phyloP scores from a whole-genome alignment of 2,329 filamentous ascomycete genomes.

The Cordyceps cateniannulata region DNA sequence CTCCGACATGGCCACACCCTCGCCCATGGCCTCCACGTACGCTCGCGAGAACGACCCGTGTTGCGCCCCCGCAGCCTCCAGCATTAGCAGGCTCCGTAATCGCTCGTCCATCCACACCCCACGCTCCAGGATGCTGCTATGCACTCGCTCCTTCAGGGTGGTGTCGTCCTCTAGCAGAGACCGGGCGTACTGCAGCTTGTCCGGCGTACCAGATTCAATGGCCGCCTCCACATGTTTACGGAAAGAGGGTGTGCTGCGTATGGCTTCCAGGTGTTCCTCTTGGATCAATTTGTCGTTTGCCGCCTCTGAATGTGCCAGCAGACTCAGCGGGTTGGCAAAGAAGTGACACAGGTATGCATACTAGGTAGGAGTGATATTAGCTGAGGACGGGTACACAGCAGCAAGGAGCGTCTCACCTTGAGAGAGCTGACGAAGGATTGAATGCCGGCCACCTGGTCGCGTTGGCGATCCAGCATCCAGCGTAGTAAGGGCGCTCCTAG shows the following conservation, averaged over 20 bases:
- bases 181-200: constrained; percentile 35
- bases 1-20: constrained; percentile 46
- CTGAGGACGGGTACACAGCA: neutral
- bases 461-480: constrained; percentile 63
- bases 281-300: constrained; percentile 37
- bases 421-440: constrained; percentile 65
- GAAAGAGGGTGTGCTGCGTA: constrained; percentile 66
- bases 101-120: constrained; percentile 36
- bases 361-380: constrained; percentile 37
- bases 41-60: constrained; percentile 43
- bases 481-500: constrained; percentile 59
- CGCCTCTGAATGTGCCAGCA: constrained; percentile 43
- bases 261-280: constrained; percentile 56
- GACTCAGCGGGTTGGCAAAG: constrained; percentile 68
- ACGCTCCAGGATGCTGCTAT: constrained; percentile 22
- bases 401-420: constrained; percentile 40
- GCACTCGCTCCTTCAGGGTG: constrained; percentile 42
- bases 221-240: constrained; percentile 43
- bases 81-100: constrained; percentile 42
- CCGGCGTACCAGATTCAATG: constrained; percentile 35
- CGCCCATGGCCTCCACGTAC: constrained; percentile 55
- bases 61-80: constrained; percentile 31
- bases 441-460: constrained; percentile 70
- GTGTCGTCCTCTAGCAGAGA: constrained; percentile 55
- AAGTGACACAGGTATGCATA: constrained; percentile 85